phyloP scores from a whole-genome alignment of 345 rosid species.

The Cardamine resedifolia region DNA sequence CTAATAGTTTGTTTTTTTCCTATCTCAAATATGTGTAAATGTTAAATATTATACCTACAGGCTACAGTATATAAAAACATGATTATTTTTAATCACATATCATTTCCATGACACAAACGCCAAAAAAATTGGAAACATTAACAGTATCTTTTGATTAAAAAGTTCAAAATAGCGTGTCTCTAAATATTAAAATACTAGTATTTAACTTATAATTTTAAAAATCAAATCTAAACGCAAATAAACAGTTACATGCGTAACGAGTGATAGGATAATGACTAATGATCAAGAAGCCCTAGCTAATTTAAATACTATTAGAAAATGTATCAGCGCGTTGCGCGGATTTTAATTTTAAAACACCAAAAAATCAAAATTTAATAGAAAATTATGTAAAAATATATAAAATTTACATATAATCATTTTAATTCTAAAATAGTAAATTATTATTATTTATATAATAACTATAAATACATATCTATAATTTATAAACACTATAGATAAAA shows the following conservation, averaged over 20 bases:
- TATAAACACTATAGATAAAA: no score
- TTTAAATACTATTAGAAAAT: background rate
- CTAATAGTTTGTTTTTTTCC: slow-evolving; percentile 6
- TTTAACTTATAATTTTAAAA: background rate
- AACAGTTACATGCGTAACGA: background rate
- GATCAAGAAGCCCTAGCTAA: background rate
- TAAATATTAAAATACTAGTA: background rate
- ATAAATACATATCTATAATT: no score
- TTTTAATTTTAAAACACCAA: no score
- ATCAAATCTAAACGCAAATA: background rate
- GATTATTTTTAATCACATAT: background rate
- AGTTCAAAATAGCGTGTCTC: no score
- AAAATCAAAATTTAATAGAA: no score
- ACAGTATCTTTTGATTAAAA: background rate
- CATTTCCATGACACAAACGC: background rate
- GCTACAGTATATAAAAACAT: background rate
- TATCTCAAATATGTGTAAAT: background rate
- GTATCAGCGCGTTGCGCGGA: no score
- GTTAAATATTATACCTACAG: background rate
- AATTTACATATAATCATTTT: no score
- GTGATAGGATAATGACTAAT: background rate
- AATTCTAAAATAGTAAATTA: no score
- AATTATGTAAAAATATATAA: no score
- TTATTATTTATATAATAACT: no score
- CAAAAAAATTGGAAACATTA: background rate